A percentile compares a stretch with the other conserved stretches of the same genome.
Evolutionary conservation across 2,329 filamentous ascomycete species (phyloP).

Genomic region (Fusarium bulbicola): DNA sequence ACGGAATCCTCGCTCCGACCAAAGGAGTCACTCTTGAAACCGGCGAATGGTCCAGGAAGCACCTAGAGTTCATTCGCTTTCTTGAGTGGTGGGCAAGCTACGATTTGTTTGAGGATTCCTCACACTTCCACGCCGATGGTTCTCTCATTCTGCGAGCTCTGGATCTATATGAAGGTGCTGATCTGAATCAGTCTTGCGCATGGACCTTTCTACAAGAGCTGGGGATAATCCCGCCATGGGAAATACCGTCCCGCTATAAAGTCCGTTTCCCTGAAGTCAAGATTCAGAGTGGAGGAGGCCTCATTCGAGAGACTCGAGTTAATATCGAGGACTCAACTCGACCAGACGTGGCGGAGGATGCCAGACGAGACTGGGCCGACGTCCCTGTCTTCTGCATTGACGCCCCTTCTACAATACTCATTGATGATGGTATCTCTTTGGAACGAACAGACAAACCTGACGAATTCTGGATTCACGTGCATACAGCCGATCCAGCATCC

Average conservation of each 20-base stretch:
- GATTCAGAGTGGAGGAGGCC: slow-evolving; percentile 54
- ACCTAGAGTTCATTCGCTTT: slow-evolving; percentile 68
- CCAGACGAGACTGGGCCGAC: slow-evolving; percentile 68
- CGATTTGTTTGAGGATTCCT: slow-evolving; percentile 60
- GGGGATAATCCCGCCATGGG: slow-evolving; percentile 75
- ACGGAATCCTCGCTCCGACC: slow-evolving; percentile 55
- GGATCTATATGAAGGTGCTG: slow-evolving; percentile 64
- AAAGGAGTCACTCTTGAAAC: slow-evolving; percentile 29
- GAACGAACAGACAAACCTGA: slow-evolving; percentile 62
- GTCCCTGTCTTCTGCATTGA: slow-evolving; percentile 79
- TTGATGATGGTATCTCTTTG: slow-evolving; percentile 82
- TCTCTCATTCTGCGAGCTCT: slow-evolving; percentile 70
- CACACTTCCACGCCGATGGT: slow-evolving; percentile 68
- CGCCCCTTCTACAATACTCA: slow-evolving; percentile 69
- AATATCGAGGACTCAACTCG: slow-evolving; percentile 48
- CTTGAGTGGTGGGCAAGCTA: slow-evolving; percentile 74
- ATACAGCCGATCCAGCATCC: slow-evolving; percentile 82
- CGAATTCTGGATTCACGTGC: slow-evolving; percentile 79
- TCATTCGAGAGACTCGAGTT: slow-evolving; percentile 49
- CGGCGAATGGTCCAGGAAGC: slow-evolving; percentile 44
- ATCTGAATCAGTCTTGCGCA: slow-evolving; percentile 54
- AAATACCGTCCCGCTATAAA: slow-evolving; percentile 71
- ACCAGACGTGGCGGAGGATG: slow-evolving; percentile 56
- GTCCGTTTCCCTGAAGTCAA: slow-evolving; percentile 61
- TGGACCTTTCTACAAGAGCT: slow-evolving; percentile 81